Evolutionary conservation across 2,329 filamentous ascomycete genomes (phyloP), one percentile per base, ranked within the genome.

Genomic region (Geosmithia putterillii): DNA sequence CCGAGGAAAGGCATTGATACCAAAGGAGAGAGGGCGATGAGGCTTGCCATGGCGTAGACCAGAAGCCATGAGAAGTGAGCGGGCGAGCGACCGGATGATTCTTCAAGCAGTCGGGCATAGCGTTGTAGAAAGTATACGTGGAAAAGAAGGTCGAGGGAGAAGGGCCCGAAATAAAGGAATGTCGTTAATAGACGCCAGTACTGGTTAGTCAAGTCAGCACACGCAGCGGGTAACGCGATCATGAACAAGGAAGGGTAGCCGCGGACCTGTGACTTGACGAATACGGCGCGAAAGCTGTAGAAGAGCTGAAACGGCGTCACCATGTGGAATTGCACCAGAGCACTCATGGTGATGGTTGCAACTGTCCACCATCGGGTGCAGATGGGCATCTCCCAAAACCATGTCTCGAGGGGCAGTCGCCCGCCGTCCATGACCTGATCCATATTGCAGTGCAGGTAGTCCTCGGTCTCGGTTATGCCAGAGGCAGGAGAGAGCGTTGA

Each of bases 321-420:
- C 60, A 96, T 81, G 55, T 94, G 81, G 65, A 88, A 96, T 64
- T 96, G 92, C 5, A 96, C 88, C 52, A 96, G 68, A 15, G 88
- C 79, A 52, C 88, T 94, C 10, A 84, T 92, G 45, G 87, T 69
- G 37, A 96, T 80, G 0, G 89, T 94, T 4, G 89, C 88, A 20
- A 87, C 89, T 19, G 92, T 96, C 92, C 92, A 98, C 82, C 86
- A 94, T 48, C 92, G 74, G 34, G 92, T 98, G 63, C 89, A 94
- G 21, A 92, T 79, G 3, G 92, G 92, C 84, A 95, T 95, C 63
- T 98, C 92, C 74, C 87, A 95, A 64, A 95, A 96, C 92, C 92
- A 98, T 52, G 90, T 83, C 64, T 96, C 92, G 7, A 98, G 74
- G 37, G 90, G 92, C 56, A 95, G 69, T 43, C 73, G 70, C 46